phyloP scores from a whole-genome alignment of 2,329 filamentous ascomycete genomes.

The Ceratocystis papillata region DNA sequence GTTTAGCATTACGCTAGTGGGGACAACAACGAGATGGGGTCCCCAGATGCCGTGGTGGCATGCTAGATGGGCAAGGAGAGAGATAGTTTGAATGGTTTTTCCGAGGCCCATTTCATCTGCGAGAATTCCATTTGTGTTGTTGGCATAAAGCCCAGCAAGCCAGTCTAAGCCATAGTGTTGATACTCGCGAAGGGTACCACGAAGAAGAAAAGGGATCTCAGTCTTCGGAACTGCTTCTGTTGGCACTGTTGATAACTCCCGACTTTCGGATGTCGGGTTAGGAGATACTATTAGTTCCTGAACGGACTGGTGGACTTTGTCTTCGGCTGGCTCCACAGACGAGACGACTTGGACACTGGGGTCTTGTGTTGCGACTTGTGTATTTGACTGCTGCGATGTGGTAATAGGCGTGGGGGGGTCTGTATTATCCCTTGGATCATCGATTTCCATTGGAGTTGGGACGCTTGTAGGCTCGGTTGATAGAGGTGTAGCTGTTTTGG shows the following conservation, averaged over 20 bases:
- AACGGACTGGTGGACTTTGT: not conserved
- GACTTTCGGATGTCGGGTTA: not conserved
- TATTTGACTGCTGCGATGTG: not conserved
- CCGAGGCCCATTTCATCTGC: constrained; percentile 98
- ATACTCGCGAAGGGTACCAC: constrained; percentile 85
- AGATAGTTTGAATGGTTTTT: constrained; percentile 97
- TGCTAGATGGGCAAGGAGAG: constrained; percentile 82
- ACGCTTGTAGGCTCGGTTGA: not conserved
- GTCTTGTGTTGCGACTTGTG: not conserved
- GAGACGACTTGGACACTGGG: not conserved
- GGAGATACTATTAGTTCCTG: not conserved
- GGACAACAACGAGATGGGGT: constrained; percentile 88
- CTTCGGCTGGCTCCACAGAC: not conserved
- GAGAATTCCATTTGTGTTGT: constrained; percentile 88
- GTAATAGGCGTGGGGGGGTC: not conserved
- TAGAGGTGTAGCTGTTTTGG: not conserved
- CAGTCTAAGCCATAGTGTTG: constrained; percentile 96
- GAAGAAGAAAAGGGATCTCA: constrained; percentile 68
- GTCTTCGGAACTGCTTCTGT: constrained; percentile 42
- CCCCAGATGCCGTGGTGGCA: constrained; percentile 89
- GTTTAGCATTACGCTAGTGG: constrained; percentile 96
- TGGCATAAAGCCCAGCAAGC: constrained; percentile 85
- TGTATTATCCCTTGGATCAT: not conserved
- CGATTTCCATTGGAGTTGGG: not conserved
- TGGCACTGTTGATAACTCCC: constrained; percentile 26